phyloP scores from a whole-genome alignment of 768 basidiomycete species.

The Strobilomyces dryophilus region DNA sequence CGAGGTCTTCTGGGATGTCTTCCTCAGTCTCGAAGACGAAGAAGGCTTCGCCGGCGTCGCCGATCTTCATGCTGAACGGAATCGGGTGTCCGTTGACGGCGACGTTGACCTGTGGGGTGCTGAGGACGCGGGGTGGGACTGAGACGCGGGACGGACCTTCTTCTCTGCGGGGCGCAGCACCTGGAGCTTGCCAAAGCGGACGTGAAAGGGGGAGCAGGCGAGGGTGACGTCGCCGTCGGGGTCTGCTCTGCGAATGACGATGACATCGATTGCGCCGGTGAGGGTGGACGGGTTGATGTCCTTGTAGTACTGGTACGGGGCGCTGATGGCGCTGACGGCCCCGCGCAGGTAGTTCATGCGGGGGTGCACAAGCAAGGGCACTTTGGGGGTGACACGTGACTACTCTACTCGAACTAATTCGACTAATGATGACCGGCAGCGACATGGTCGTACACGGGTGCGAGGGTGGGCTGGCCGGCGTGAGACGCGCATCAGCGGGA shows the following conservation, averaged over 20 bases:
- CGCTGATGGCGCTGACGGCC: slow-evolving; percentile 79
- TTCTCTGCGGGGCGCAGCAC: slow-evolving; percentile 92
- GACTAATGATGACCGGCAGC: slow-evolving; percentile 31
- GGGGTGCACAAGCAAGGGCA: not conserved
- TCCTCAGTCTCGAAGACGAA: slow-evolving; percentile 97
- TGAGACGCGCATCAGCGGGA: not conserved
- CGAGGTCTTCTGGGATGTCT: slow-evolving; percentile 88
- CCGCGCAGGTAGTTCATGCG: slow-evolving; percentile 88
- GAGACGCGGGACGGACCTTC: slow-evolving; percentile 48
- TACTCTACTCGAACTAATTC: not conserved
- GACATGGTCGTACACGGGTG: slow-evolving; percentile 61
- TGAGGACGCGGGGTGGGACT: not conserved
- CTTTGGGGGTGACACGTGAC: slow-evolving; percentile 23
- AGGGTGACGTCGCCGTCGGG: slow-evolving; percentile 63
- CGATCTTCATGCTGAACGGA: slow-evolving; percentile 97
- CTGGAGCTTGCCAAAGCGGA: slow-evolving; percentile 96
- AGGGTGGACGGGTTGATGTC: slow-evolving; percentile 96
- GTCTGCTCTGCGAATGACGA: slow-evolving; percentile 86
- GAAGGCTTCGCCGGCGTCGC: slow-evolving; percentile 98
- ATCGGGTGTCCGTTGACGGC: slow-evolving; percentile 81
- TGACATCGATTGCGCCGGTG: slow-evolving; percentile 98
- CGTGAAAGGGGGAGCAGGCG: slow-evolving; percentile 94
- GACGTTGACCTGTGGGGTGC: slow-evolving; percentile 68
- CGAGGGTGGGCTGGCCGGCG: slow-evolving; percentile 52
- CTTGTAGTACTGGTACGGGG: slow-evolving; percentile 87